Evolutionary conservation across 495 filamentous ascomycete genomes (phyloP).

Genomic region (Neurospora sp.): DNA sequence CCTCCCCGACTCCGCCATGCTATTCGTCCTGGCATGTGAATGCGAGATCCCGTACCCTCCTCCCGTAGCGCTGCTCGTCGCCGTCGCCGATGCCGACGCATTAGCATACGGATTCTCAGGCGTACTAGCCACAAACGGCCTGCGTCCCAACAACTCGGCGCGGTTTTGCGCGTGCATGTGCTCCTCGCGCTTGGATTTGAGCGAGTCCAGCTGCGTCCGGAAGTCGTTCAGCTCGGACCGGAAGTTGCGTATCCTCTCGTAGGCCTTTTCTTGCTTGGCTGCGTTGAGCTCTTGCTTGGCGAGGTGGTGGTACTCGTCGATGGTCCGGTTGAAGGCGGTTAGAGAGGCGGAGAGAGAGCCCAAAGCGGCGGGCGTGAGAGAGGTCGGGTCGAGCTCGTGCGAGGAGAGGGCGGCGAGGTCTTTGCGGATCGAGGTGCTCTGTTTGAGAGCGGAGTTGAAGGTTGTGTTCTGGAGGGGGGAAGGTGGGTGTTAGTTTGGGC

Average conservation of each 20-base stretch:
- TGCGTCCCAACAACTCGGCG: slow-evolving; percentile 78
- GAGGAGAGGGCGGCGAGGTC: slow-evolving; percentile 69
- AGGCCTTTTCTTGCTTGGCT: slow-evolving; percentile 82
- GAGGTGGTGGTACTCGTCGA: slow-evolving; percentile 84
- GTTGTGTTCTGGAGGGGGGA: slow-evolving; percentile 56
- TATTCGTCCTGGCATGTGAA: slow-evolving; percentile 20
- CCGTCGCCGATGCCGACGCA: slow-evolving; percentile 30
- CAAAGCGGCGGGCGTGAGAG: slow-evolving; percentile 26
- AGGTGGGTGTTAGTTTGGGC: not conserved
- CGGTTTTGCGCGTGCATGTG: slow-evolving; percentile 62
- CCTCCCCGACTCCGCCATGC: slow-evolving; percentile 13
- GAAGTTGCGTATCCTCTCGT: slow-evolving; percentile 78
- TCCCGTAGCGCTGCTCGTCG: slow-evolving; percentile 20
- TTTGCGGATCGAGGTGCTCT: slow-evolving; percentile 75
- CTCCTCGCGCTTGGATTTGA: slow-evolving; percentile 69
- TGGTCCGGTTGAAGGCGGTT: slow-evolving; percentile 77
- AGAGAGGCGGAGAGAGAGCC: slow-evolving; percentile 62
- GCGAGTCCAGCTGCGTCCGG: slow-evolving; percentile 59
- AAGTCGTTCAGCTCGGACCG: slow-evolving; percentile 71
- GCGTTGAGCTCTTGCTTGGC: slow-evolving; percentile 80
- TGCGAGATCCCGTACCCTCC: slow-evolving; percentile 20
- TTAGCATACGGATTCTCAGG: slow-evolving; percentile 84
- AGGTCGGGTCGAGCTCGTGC: slow-evolving; percentile 47
- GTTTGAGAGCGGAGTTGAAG: slow-evolving; percentile 93
- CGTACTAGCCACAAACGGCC: slow-evolving; percentile 75